Conservation (phyloP, 805 yeast genomes). For the Wickerhamomyces strasburgensis region DNA sequence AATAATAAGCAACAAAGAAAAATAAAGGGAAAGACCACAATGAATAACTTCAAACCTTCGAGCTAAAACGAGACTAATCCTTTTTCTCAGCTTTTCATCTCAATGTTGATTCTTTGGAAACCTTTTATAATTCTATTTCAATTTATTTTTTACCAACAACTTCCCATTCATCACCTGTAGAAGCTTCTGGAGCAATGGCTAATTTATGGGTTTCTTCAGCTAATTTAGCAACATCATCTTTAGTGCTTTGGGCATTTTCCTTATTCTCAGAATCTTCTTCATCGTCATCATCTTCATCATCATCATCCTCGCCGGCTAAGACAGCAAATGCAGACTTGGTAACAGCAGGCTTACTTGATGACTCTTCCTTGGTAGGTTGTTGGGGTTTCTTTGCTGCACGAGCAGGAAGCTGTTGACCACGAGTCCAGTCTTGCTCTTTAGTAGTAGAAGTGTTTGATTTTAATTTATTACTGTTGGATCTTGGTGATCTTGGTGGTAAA, state of each 20-base stretch:
- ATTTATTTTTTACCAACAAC: conserved; percentile 36
- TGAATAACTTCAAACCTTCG: too few relatives aligned
- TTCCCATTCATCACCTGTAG: conserved; percentile 39
- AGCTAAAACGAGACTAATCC: too few relatives aligned
- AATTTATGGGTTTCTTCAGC: conserved; percentile 37
- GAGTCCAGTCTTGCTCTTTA: conserved; percentile 19
- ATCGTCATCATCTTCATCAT: conserved; percentile 31
- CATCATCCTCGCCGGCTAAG: conserved; percentile 48
- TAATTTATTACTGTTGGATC: conserved; percentile 24
- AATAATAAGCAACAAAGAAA: too few relatives aligned
- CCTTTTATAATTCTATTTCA: neutral
- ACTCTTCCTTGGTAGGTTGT: conserved; percentile 11
- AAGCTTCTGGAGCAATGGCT: conserved; percentile 28
- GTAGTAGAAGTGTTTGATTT: conserved; percentile 21
- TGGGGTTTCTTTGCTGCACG: conserved; percentile 10
- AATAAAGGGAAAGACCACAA: too few relatives aligned
- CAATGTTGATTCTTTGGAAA: too few relatives aligned
- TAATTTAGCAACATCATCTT: conserved; percentile 25
- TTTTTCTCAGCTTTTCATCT: neutral
- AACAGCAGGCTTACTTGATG: conserved; percentile 25
- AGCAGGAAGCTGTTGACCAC: conserved; percentile 23
- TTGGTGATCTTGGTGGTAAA: conserved; percentile 37
- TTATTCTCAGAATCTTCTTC: conserved; percentile 15
- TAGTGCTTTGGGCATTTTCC: neutral
- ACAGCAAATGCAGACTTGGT: conserved; percentile 47